Percentiles rank a stretch among this genome's conserved stretches.
Evolutionary conservation across 192 early-diverging fungal genomes (phyloP).

Genomic region (Glomus cerebriforme): DNA sequence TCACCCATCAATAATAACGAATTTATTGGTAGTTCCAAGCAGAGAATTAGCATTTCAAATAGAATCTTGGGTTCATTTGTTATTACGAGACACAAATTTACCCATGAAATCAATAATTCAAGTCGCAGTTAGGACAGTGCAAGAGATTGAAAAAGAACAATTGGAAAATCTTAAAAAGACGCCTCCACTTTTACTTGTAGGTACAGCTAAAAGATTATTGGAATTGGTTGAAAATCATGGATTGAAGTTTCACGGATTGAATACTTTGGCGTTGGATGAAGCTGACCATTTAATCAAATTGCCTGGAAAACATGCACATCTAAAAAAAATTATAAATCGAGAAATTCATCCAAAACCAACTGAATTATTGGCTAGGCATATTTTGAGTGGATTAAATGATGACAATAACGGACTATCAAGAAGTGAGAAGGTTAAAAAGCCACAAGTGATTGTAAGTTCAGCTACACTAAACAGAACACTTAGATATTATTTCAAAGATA

Average conservation of each 20-base stretch:
- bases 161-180: constrained; percentile 23
- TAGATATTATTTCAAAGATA: constrained; percentile 56
- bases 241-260: constrained; percentile 38
- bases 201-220: constrained; percentile 44
- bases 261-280: constrained; percentile 53
- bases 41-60: constrained; percentile 58
- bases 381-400: constrained; percentile 30
- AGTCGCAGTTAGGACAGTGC: constrained; percentile 19
- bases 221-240: constrained; percentile 35
- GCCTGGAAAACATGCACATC: constrained; percentile 51
- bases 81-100: constrained; percentile 33
- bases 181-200: constrained; percentile 44
- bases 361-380: constrained; percentile 40
- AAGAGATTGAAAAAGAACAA: constrained; percentile 9
- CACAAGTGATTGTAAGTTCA: constrained; percentile 63
- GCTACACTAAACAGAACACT: constrained; percentile 74
- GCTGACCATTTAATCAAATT: constrained; percentile 56
- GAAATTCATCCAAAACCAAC: constrained; percentile 50
- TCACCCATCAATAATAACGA: constrained; percentile 35
- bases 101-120: constrained; percentile 37
- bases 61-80: constrained; percentile 41
- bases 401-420: background rate
- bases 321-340: constrained; percentile 41
- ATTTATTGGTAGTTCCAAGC: constrained; percentile 52
- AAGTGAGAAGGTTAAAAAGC: constrained; percentile 25